Percentiles rank a stretch among this genome's conserved stretches.
Conservation (phyloP, 2,329 filamentous ascomycete genomes). For the Polychaeton citri region DNA sequence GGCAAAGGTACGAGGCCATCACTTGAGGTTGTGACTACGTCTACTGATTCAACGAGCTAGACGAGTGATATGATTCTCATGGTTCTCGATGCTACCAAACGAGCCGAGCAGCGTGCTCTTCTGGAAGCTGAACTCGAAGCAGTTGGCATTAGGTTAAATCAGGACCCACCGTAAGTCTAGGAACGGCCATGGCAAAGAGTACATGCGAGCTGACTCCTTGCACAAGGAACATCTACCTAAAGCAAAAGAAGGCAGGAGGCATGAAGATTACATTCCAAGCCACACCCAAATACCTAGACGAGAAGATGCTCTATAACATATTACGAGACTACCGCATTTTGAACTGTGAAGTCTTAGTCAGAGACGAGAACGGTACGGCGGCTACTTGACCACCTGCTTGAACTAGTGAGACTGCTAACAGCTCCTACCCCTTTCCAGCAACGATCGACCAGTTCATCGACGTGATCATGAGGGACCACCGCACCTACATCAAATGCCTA, state of each 20-base stretch:
- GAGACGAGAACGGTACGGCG: constrained; percentile 63
- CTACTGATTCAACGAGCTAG: constrained; percentile 26
- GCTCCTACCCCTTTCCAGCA: constrained; percentile 30
- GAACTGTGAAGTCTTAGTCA: constrained; percentile 89
- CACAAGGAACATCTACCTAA: constrained; percentile 92
- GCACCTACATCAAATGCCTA: constrained; percentile 87
- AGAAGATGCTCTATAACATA: constrained; percentile 98
- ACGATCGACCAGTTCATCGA: constrained; percentile 99
- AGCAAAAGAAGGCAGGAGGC: constrained; percentile 86
- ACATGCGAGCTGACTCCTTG: constrained; percentile 2
- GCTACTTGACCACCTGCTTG: not conserved
- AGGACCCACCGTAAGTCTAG: constrained; percentile 63
- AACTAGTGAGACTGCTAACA: not conserved
- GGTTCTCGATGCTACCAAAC: constrained; percentile 93
- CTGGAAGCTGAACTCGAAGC: constrained; percentile 88
- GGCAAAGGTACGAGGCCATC: constrained; percentile 50
- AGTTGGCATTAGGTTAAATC: constrained; percentile 86
- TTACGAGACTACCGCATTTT: constrained; percentile 97
- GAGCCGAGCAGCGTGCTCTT: constrained; percentile 78
- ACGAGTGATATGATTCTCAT: constrained; percentile 95
- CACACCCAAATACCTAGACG: constrained; percentile 81
- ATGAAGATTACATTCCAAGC: constrained; percentile 97
- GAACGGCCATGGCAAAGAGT: not conserved
- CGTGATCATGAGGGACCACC: constrained; percentile 97
- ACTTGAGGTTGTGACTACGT: not conserved